phyloP scores from a whole-genome alignment of 2,329 filamentous ascomycete genomes.

The Neopestalotiopsis rosae region DNA sequence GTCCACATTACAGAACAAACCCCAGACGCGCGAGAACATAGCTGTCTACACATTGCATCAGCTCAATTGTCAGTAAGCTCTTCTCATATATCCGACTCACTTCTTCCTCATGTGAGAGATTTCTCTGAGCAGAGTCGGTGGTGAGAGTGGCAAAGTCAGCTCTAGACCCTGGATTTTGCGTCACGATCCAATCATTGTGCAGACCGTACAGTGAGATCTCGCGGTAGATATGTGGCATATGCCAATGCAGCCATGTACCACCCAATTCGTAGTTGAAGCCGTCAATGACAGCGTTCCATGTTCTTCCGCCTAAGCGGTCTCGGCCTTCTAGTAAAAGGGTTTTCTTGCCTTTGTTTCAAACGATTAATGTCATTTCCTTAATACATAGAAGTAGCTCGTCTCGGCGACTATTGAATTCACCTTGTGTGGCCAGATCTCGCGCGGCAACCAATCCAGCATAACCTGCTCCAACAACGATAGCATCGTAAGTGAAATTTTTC shows the following conservation, averaged over 20 bases:
- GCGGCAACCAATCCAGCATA: neutral
- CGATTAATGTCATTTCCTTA: too few relatives aligned
- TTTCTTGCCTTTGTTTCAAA: too few relatives aligned
- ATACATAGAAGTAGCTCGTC: too few relatives aligned
- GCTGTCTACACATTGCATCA: too few relatives aligned
- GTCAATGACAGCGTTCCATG: constrained; percentile 49
- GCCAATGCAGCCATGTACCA: constrained; percentile 55
- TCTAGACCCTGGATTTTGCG: neutral
- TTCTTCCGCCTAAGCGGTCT: constrained; percentile 53
- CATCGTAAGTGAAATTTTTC: neutral
- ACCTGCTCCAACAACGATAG: neutral
- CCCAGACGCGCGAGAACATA: too few relatives aligned
- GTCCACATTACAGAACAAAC: too few relatives aligned
- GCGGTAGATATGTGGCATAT: constrained; percentile 47
- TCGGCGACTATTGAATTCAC: too few relatives aligned
- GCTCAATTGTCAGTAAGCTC: too few relatives aligned
- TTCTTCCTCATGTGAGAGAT: too few relatives aligned
- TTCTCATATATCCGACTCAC: too few relatives aligned
- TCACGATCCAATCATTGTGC: constrained; percentile 38
- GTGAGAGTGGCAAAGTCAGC: neutral
- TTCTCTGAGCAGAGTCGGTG: too few relatives aligned
- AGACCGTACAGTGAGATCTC: constrained; percentile 53
- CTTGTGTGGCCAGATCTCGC: neutral
- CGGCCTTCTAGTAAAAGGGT: constrained; percentile 51
- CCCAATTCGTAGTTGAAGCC: constrained; percentile 54